Conservation (phyloP, 768 basidiomycete genomes). For the Xerocomus brunneocitrinus region DNA sequence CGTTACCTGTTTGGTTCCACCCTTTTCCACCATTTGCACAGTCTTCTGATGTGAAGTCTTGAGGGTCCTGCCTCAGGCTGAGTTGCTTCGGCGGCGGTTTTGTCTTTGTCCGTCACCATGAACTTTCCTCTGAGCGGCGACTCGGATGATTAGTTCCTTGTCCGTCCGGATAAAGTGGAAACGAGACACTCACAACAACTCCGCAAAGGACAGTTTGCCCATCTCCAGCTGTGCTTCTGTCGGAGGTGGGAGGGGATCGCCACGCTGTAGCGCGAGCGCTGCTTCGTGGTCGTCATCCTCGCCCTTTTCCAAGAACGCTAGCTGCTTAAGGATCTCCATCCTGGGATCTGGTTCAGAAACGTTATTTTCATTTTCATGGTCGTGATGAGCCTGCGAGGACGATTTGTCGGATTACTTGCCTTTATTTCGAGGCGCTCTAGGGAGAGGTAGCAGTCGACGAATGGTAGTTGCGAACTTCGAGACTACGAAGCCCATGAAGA, state of each 20-base stretch:
- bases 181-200: conserved; percentile 9
- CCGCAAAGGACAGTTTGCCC: conserved; percentile 6
- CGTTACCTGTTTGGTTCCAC: not conserved
- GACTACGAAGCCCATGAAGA: conserved; percentile 8
- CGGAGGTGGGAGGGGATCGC: conserved; percentile 16
- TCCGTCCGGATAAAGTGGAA: not conserved
- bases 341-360: conserved; percentile 4
- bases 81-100: not conserved
- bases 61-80: not conserved
- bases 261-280: conserved; percentile 34
- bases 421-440: not conserved
- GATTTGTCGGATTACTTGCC: conserved; percentile 1
- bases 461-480: conserved; percentile 1
- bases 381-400: not conserved
- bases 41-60: not conserved
- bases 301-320: conserved; percentile 12
- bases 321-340: not conserved
- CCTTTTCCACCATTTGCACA: not conserved
- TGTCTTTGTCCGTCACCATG: conserved; percentile 4
- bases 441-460: not conserved
- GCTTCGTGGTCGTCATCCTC: conserved; percentile 15
- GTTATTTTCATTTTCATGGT: not conserved
- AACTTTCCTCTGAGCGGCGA: conserved; percentile 7
- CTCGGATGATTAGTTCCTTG: not conserved
- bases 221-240: conserved; percentile 22